phyloP scores from a whole-genome alignment of 805 yeast species.

The Metschnikowia henanensis region DNA sequence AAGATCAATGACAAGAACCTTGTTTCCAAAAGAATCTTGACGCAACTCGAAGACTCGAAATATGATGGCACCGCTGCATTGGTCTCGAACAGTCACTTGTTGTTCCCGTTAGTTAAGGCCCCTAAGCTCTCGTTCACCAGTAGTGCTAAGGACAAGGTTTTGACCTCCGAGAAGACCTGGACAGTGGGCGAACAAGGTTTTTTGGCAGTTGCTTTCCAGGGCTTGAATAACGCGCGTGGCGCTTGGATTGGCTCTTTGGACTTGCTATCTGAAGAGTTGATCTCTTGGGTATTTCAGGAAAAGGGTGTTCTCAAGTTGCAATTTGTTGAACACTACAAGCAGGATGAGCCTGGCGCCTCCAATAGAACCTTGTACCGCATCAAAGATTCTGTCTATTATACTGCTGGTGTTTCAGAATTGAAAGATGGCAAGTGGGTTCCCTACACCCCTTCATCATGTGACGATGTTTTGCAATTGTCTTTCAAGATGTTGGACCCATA shows the following conservation, averaged over 20 bases:
- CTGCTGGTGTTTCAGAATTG: slow-evolving; percentile 49
- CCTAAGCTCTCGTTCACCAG: slow-evolving; percentile 61
- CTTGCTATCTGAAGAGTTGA: slow-evolving; percentile 40
- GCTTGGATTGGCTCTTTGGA: slow-evolving; percentile 76
- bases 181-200: slow-evolving; percentile 78
- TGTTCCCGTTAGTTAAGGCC: slow-evolving; percentile 71
- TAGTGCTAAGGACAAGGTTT: slow-evolving; percentile 43
- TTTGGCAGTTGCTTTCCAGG: slow-evolving; percentile 76
- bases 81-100: slow-evolving; percentile 62
- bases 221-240: slow-evolving; percentile 72
- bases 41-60: slow-evolving; percentile 14
- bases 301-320: slow-evolving; percentile 60
- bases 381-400: slow-evolving; percentile 64
- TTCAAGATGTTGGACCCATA: slow-evolving; percentile 94
- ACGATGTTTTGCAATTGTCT: slow-evolving; percentile 74
- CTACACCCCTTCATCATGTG: slow-evolving; percentile 36
- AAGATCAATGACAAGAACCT: slow-evolving; percentile 32
- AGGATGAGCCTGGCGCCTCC: slow-evolving; percentile 41
- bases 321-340: slow-evolving; percentile 54
- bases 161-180: slow-evolving; percentile 59
- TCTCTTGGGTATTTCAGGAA: slow-evolving; percentile 73
- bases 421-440: slow-evolving; percentile 66
- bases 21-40: slow-evolving; percentile 20
- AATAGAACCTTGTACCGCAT: slow-evolving; percentile 58
- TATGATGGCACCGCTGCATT: slow-evolving; percentile 65